These are phyloP conservation scores for Gyrodon lividus DNA, from an alignment of 768 basidiomycete species.

Conservation along the genomic window DNA sequence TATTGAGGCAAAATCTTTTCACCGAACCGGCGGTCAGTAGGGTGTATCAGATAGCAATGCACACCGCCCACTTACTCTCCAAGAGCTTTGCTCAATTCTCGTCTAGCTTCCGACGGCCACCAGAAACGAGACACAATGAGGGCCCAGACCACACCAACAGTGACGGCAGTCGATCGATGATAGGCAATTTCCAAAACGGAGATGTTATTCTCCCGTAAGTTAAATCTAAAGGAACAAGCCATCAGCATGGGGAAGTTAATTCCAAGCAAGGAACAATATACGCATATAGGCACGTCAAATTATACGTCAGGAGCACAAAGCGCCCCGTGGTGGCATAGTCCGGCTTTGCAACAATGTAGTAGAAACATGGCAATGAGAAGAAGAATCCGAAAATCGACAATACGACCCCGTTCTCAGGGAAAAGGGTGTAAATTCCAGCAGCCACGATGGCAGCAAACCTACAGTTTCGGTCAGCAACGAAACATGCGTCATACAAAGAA, in stretches of 20 bases:
- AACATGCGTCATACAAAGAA: neutral
- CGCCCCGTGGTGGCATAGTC: slow-evolving; percentile 72
- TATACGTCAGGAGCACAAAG: slow-evolving; percentile 86
- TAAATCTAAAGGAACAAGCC: slow-evolving; percentile 54
- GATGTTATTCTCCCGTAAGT: slow-evolving; percentile 62
- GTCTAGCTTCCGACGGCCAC: slow-evolving; percentile 95
- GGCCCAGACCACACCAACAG: slow-evolving; percentile 86
- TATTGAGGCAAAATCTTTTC: slow-evolving; percentile 83
- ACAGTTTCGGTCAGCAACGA: slow-evolving; percentile 7
- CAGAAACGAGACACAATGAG: slow-evolving; percentile 83
- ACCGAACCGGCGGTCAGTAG: neutral
- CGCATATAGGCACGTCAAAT: slow-evolving; percentile 78
- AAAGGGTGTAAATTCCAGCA: slow-evolving; percentile 65
- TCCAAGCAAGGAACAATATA: slow-evolving; percentile 28
- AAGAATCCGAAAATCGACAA: slow-evolving; percentile 85
- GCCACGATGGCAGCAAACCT: slow-evolving; percentile 82
- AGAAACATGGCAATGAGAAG: slow-evolving; percentile 93
- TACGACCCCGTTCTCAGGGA: slow-evolving; percentile 70
- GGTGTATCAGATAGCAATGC: neutral
- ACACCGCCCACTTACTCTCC: slow-evolving; percentile 65
- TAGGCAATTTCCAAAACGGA: slow-evolving; percentile 70
- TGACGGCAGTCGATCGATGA: slow-evolving; percentile 79
- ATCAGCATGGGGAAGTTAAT: neutral
- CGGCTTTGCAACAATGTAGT: slow-evolving; percentile 79
- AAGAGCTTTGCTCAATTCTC: slow-evolving; percentile 80